A percentile compares a stretch with the other conserved stretches of the same genome.
Conservation (phyloP, 129 eudicot genomes). For the Escallonia herrerae region DNA sequence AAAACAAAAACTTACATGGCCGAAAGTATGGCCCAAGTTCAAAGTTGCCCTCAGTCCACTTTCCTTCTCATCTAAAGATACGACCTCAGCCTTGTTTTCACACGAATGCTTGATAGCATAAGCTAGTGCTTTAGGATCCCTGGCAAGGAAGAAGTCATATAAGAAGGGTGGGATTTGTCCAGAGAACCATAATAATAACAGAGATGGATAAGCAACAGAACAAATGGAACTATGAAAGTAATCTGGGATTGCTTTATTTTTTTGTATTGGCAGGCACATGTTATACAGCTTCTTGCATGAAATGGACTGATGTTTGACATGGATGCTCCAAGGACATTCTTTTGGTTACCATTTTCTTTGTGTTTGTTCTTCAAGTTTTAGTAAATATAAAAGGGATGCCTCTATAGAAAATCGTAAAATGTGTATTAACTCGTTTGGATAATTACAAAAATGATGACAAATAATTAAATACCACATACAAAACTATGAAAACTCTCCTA, state of each 20-base stretch:
- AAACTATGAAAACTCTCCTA: too few relatives aligned
- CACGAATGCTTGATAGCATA: constrained; percentile 98
- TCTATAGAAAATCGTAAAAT: too few relatives aligned
- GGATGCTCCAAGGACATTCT: too few relatives aligned
- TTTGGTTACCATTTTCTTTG: too few relatives aligned
- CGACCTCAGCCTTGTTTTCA: constrained; percentile 95
- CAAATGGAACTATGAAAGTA: not conserved
- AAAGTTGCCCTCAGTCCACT: constrained; percentile 88
- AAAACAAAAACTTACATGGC: constrained; percentile 64
- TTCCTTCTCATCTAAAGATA: constrained; percentile 92
- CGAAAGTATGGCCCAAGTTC: constrained; percentile 95
- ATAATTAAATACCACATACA: too few relatives aligned
- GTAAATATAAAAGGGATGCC: too few relatives aligned
- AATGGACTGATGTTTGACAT: too few relatives aligned
- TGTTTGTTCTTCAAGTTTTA: too few relatives aligned
- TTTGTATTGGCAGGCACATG: not conserved
- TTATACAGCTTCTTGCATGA: not conserved
- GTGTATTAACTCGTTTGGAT: too few relatives aligned
- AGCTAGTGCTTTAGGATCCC: constrained; percentile 81
- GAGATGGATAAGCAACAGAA: not conserved
- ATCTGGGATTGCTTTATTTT: not conserved
- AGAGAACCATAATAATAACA: not conserved
- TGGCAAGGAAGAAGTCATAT: constrained; percentile 26
- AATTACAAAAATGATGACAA: too few relatives aligned
- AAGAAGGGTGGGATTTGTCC: constrained; percentile 3